phyloP scores from a whole-genome alignment of 2,329 filamentous ascomycete genomes.

The Leptographium procerum region DNA sequence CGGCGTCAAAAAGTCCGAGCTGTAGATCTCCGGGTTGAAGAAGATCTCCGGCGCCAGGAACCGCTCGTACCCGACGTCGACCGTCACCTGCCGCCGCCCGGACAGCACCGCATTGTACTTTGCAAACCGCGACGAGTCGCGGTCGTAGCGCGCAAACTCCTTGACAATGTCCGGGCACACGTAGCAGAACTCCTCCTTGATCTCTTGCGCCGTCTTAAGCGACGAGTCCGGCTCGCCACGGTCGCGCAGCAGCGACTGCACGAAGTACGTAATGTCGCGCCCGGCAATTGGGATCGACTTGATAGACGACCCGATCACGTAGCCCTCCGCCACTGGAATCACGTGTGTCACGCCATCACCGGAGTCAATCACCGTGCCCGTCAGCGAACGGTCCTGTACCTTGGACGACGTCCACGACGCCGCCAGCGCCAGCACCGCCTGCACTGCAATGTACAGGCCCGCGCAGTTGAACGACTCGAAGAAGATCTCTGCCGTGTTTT shows the following conservation, averaged over 20 bases:
- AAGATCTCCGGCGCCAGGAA: constrained; percentile 98
- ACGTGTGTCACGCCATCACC: constrained; percentile 98
- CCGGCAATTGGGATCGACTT: constrained; percentile 98
- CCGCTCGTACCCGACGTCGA: constrained; percentile 95
- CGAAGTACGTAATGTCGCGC: constrained; percentile 97
- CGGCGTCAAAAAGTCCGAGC: constrained; percentile 93
- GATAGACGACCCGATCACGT: constrained; percentile 97
- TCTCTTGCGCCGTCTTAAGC: constrained; percentile 91
- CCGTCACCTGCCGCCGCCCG: constrained; percentile 70
- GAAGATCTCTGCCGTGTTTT: constrained; percentile 99
- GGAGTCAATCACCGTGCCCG: constrained; percentile 95
- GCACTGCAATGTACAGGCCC: constrained; percentile 95
- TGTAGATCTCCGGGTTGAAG: constrained; percentile 99
- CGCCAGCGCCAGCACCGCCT: constrained; percentile 89
- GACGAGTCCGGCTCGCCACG: constrained; percentile 94
- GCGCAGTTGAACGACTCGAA: constrained; percentile 99
- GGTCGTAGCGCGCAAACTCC: constrained; percentile 90
- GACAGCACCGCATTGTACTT: constrained; percentile 81
- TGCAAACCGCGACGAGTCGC: constrained; percentile 79
- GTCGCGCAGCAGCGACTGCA: constrained; percentile 90
- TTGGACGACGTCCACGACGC: constrained; percentile 99
- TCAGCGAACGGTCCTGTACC: constrained; percentile 89
- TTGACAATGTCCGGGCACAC: constrained; percentile 98
- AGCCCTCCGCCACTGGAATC: constrained; percentile 95
- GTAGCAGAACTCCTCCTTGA: constrained; percentile 98